Evolutionary conservation across 345 rosid species (phyloP).

Genomic region (Eucalyptus tenuipes): DNA sequence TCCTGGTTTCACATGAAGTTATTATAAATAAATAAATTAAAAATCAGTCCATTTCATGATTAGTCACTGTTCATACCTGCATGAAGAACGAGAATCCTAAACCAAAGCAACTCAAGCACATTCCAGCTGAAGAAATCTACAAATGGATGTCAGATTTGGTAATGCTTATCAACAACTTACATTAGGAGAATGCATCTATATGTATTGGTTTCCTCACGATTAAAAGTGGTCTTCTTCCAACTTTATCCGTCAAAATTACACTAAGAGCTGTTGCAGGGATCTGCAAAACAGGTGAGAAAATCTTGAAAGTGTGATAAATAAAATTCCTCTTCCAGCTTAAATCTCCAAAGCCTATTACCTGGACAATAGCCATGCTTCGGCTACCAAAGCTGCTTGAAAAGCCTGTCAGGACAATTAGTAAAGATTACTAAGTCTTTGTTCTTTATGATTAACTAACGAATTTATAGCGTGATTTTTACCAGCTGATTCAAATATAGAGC

Average conservation of each 20-base stretch:
- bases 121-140: neutral
- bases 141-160: neutral
- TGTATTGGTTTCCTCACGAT: neutral
- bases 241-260: conserved; percentile 8
- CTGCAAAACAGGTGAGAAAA: neutral
- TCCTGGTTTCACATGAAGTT: neutral
- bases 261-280: neutral
- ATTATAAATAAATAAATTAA: no score
- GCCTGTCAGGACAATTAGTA: neutral
- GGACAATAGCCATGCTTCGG: neutral
- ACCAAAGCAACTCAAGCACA: neutral
- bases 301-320: neutral
- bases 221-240: conserved; percentile 4
- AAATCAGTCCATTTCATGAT: neutral
- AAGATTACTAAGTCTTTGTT: neutral
- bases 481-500: conserved; percentile 33
- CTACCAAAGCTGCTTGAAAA: conserved; percentile 1
- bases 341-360: neutral
- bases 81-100: neutral
- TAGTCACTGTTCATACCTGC: neutral
- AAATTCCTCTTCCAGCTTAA: neutral
- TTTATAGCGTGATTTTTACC: conserved; percentile 5
- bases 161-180: neutral
- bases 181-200: neutral
- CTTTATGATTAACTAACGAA: neutral